Base-by-base conservation (phyloP, 176 grass and related monocot genomes). In the Cenchrus purpureus region DNA sequence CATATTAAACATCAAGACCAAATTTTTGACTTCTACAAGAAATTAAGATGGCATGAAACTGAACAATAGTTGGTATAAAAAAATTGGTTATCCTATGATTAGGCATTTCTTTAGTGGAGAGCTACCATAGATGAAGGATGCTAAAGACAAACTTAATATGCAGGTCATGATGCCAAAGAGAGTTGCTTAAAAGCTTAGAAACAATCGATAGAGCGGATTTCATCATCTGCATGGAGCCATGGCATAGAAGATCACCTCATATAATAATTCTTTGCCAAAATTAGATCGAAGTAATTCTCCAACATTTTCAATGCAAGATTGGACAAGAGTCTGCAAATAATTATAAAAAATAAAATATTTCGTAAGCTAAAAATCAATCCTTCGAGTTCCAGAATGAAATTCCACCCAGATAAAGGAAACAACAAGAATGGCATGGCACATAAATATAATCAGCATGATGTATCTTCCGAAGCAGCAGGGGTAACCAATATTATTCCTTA, bases 211-310 rank as follows among this genome's bases (percentile, higher is more conserved):
- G 34, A 54, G 52, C 34, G 54, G 37, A 22, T 40, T 32, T 31
- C 63, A 59, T 14, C 48, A 55, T 74, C 29, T 32, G 3, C 48
- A 73, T 31, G 31, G 12, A 54, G 22, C 25, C 19, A 59, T 43
- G 34, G 48, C 74, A 34, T 64, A 79, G 37, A 22, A 57, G 2
- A 83, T 76, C 40, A 98, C 96, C 96, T 98, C 91, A 68, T 88
- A 94, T 40, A 98, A 66, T 49, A 98, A 20, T 82, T 98, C 93
- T 91, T 95, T 98, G 73, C 91, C 90, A 8, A 95, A 95, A 86
- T 95, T 98, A 63, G 93, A 84, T 76, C 84, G 68, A 80, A 98
- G 93, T 74, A 95, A 83, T 60, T 86, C 89, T 11, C 91, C 93
- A 72, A 72, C 86, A 92, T 94, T 95, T 74, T 92, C 86, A 32